Percentiles rank a stretch among this genome's conserved stretches.
phyloP scores from a whole-genome alignment of 331 rosid species.

The Malus hybrid region DNA sequence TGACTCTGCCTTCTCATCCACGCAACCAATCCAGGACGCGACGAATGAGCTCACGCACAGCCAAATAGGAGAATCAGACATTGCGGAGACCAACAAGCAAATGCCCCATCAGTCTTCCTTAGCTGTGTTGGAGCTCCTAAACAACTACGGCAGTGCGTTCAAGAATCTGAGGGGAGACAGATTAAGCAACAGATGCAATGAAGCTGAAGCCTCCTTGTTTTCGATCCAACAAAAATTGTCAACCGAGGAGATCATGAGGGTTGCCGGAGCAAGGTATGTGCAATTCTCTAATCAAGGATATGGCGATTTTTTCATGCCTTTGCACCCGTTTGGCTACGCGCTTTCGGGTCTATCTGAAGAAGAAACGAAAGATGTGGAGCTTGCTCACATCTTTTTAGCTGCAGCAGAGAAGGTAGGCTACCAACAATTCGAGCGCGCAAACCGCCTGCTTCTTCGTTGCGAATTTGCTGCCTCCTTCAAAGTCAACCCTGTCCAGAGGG shows the following conservation, averaged over 20 bases:
- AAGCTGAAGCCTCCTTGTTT: neutral
- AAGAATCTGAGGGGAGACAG: slow-evolving; percentile 35
- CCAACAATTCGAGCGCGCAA: slow-evolving; percentile 47
- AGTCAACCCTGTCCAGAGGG: slow-evolving; percentile 33
- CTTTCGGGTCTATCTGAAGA: slow-evolving; percentile 36
- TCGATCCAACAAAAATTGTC: slow-evolving; percentile 34
- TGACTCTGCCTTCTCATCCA: slow-evolving; percentile 9
- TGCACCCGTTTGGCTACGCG: slow-evolving; percentile 53
- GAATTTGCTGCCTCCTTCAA: slow-evolving; percentile 34
- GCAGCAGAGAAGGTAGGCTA: slow-evolving; percentile 63
- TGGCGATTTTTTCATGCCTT: slow-evolving; percentile 27
- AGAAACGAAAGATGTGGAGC: slow-evolving; percentile 58
- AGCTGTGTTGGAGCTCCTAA: slow-evolving; percentile 45
- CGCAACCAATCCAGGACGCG: slow-evolving; percentile 14
- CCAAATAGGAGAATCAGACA: slow-evolving; percentile 8
- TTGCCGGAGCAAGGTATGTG: slow-evolving; percentile 67
- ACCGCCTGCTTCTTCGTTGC: slow-evolving; percentile 44
- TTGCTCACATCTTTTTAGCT: slow-evolving; percentile 56
- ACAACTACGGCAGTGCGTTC: slow-evolving; percentile 33
- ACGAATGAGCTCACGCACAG: neutral
- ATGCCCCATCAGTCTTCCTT: slow-evolving; percentile 17
- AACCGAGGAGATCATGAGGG: slow-evolving; percentile 54
- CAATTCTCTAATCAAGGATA: slow-evolving; percentile 36
- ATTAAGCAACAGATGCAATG: neutral
- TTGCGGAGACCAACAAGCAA: slow-evolving; percentile 1